Percentiles rank a stretch among this genome's conserved stretches.
Conservation (phyloP, 352 stramenopile genomes). For the Phytophthora colocasiae region DNA sequence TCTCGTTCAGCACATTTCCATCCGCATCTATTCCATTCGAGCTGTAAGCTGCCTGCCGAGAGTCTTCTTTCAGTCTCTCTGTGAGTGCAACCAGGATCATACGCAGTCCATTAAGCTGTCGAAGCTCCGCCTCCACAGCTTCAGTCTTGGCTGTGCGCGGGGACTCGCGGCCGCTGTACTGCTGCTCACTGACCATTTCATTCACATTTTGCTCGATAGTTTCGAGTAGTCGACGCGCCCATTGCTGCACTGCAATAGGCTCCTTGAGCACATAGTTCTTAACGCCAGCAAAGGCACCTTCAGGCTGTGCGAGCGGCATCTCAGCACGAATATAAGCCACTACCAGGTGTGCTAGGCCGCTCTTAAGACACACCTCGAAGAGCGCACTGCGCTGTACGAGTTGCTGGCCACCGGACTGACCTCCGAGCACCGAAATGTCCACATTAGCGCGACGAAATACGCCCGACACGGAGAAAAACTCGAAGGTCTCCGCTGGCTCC, state of each 20-base stretch:
- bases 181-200: conserved; percentile 55
- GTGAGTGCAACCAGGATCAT: conserved; percentile 73
- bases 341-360: conserved; percentile 74
- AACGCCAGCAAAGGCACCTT: conserved; percentile 35
- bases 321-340: conserved; percentile 75
- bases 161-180: conserved; percentile 47
- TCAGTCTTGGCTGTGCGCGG: conserved; percentile 41
- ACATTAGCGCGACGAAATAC: conserved; percentile 75
- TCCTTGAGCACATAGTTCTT: conserved; percentile 81
- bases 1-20: conserved; percentile 58
- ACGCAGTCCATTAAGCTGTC: conserved; percentile 72
- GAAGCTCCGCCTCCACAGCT: conserved; percentile 50
- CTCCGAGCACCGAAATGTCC: conserved; percentile 56
- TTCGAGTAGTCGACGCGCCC: conserved; percentile 65
- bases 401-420: conserved; percentile 34
- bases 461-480: conserved; percentile 85
- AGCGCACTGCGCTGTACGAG: conserved; percentile 78
- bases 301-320: conserved; percentile 25
- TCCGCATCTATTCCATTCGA: conserved; percentile 41
- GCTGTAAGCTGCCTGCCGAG: conserved; percentile 51
- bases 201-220: conserved; percentile 61
- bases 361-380: conserved; percentile 78
- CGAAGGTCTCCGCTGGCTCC: conserved; percentile 83
- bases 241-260: conserved; percentile 84
- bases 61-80: conserved; percentile 71